Base-by-base conservation (phyloP, 2,329 filamentous ascomycete species). In the Dactylellina drechsleri region DNA sequence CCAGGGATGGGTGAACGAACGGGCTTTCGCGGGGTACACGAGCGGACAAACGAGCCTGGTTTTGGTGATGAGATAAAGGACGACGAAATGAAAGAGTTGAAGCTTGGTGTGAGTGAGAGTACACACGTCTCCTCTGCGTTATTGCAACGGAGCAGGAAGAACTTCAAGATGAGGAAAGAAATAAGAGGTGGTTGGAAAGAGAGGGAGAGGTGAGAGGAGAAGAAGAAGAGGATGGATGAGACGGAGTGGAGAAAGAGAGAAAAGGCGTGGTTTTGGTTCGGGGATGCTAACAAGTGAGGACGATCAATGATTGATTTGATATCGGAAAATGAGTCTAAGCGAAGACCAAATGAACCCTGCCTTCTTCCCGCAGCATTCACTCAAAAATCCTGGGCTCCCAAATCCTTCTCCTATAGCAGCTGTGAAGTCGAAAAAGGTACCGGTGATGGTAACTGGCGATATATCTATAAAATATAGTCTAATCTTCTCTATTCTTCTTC, bases 311-410 rank as follows among this genome's bases (percentile, higher is more conserved):
- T 8, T 41, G 6, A 28, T 41, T n/a, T 15, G 52, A 49, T 16
- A 59, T 36, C 31, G 45, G 16, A 20, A 40, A 65, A 56, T 61
- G 59, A 62, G 67, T 65, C 62, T 66, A 74, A 74, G 70, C 70
- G 70, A 74, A 57, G 53, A 36, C 31, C 31, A 36, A 10, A 26
- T 58, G 62, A 62, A 67, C 70, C 70, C 70, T 74, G 70, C 43
- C 43, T 15, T 36, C 31, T 56, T 66, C 68, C 61, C 16, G 43
- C 13, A 47, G 43, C 13, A 16, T 7, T 36, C 31, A 36, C 31
- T 36, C 31, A 7, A 10, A 10, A 36, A 36, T 10, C 31, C 31
- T 8, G 6, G 31, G 6, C 31, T 36, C 31, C 31, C 31, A 36
- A 36, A 36, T 36, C 31, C 31, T 8, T 36, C 31, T 36, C 6